phyloP scores from a whole-genome alignment of 352 stramenopile species.

The Peronosclerospora sorghi region DNA sequence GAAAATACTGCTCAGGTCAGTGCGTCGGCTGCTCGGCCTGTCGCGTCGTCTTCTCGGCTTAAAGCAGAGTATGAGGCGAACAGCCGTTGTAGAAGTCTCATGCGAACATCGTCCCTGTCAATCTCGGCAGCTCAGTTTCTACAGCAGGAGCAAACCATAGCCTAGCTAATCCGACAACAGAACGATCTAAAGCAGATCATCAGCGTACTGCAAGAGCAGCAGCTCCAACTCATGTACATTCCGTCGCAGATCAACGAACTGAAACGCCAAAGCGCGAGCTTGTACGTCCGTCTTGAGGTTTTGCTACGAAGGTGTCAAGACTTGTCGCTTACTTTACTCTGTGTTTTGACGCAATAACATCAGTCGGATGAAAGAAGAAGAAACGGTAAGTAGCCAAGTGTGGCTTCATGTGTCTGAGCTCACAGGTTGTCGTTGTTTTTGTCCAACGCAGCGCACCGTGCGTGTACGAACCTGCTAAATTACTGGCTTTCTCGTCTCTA shows the following conservation, averaged over 20 bases:
- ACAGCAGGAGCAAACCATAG: slow-evolving; percentile 73
- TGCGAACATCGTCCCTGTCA: slow-evolving; percentile 39
- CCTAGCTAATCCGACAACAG: slow-evolving; percentile 67
- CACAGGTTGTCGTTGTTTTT: slow-evolving; percentile 3
- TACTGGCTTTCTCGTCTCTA: too few relatives aligned
- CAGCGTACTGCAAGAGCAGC: slow-evolving; percentile 61
- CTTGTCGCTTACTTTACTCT: slow-evolving; percentile 1
- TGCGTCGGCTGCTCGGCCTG: slow-evolving; percentile 3
- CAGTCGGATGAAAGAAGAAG: slow-evolving; percentile 35
- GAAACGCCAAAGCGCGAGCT: slow-evolving; percentile 35
- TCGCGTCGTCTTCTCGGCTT: slow-evolving; percentile 9
- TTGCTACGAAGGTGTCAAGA: not conserved
- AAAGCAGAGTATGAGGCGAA: slow-evolving; percentile 8
- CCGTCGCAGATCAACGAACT: slow-evolving; percentile 56
- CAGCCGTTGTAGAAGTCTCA: too few relatives aligned
- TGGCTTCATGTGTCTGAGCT: not conserved
- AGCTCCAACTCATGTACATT: slow-evolving; percentile 64
- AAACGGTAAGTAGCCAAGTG: slow-evolving; percentile 29
- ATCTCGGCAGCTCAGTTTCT: slow-evolving; percentile 65
- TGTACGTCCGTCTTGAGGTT: slow-evolving; percentile 19
- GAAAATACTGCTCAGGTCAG: slow-evolving; percentile 2
- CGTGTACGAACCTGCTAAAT: slow-evolving; percentile 44
- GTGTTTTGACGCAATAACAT: slow-evolving; percentile 5
- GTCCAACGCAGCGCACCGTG: slow-evolving; percentile 31
- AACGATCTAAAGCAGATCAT: slow-evolving; percentile 78